Evolutionary conservation across 345 rosid genomes (phyloP), one percentile per base, ranked within the genome.

Genomic region (Ricinus communis): DNA sequence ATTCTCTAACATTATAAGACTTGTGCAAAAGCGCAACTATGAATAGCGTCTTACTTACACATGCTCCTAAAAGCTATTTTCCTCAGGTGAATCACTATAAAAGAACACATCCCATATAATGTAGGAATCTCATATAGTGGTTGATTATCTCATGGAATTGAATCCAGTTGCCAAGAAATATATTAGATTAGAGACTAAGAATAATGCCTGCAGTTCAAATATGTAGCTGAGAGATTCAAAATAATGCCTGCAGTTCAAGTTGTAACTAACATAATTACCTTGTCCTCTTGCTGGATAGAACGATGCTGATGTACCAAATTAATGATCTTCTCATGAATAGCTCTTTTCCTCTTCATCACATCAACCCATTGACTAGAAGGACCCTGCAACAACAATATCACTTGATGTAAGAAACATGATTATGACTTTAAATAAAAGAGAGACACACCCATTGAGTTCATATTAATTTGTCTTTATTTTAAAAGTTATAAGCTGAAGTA

Each of bases 291-390:
- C 67, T 83, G 85, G 73, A 57, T 79, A 55, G 88, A 82, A 45
- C 16, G 83, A 65, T 88, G 89, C 75, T 85, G 82, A 57, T 82
- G 96, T 51, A 90, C 93, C 73, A 80, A 74, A 76, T 82, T 84
- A 64, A 95, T 92, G 66, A 95, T 76, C 70, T 74, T 58, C 76
- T 95, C 96, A 72, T 95, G 99, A 43, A 92, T 68, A 16, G 82
- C 97, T 81, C 99, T 87, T 78, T 95, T 92, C 66, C 53, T 82
- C 87, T 95, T 92, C 99, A 92, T 95, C 68, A 95, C 97, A 88
- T 92, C 97, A 31, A 82, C 93, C 97, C 92, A 84, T 71, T 87
- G 90, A 56, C 85, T 69, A 68, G 88, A 45, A 46, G 87, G 71
- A 74, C 96, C 94, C 98, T 89, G 82, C 47, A 75, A 65, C 69